Base-by-base conservation (phyloP, 1,139 yeast genomes). In the Yamadazyma kanchanaburiensis region DNA sequence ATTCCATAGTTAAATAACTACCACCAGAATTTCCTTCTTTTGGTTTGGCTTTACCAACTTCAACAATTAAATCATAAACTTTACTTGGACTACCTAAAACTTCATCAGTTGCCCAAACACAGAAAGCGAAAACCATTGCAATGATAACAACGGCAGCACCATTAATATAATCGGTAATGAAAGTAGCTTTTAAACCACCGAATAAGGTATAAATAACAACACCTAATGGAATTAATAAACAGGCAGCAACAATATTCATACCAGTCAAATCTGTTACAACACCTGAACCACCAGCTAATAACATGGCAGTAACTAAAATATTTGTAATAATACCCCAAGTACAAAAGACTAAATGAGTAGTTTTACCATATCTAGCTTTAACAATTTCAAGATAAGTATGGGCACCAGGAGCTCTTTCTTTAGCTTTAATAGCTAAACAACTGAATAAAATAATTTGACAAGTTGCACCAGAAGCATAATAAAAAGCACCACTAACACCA, bases 171-270 rank as follows among this genome's bases (percentile, higher is more conserved):
- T 87, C 96, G 6, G 95, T 86, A 49, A 87, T 63, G 57, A 87
- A 85, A 4, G 95, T 87, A 15, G 96, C 94, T 54, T 83, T 86
- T 48, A 88, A 74, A 48, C 96, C 96, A 39, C 96, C 96, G 44
- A 84, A 82, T 33, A 86, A 58, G 3, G 95, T 87, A 58, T 86
- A 87, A 25, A 84, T 59, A 22, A 85, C 79, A 27, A 85, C 94
- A 41, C 95, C 94, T 18, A 87, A 60, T 3, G 96, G 95, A 30
- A 87, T 66, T 32, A 87, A 60, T 55, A 84, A 80, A 56, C 87
- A 77, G 2, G 88, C 85, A 10, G 95, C 96, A 15, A 78, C 81
- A 6, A 80, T 72, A 51, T 79, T 65, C 88, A 87, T 85, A 1
- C 95, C 95, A 4, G 95, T 85, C 38, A 85, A 63, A 45, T 79